Conservation (phyloP, 129 eudicot species). For the Centrapalus pauciflorus region DNA sequence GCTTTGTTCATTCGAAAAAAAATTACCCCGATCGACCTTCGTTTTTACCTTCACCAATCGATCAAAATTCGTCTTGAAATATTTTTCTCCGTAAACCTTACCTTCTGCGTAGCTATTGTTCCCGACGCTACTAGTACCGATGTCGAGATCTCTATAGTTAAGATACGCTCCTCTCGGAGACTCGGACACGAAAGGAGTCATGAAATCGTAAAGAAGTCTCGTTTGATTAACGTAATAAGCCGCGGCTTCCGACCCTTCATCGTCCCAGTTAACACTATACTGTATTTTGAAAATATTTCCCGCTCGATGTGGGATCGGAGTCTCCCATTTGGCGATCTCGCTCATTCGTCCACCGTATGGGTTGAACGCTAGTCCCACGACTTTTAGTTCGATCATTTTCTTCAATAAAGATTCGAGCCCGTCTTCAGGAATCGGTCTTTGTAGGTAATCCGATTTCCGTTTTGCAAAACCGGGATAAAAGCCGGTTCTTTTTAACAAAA, state of each 20-base stretch:
- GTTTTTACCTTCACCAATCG: slow-evolving; percentile 37
- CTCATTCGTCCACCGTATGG: slow-evolving; percentile 47
- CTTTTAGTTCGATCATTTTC: slow-evolving; percentile 25
- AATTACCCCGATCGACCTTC: slow-evolving; percentile 28
- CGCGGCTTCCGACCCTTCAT: slow-evolving; percentile 13
- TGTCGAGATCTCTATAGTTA: slow-evolving; percentile 37
- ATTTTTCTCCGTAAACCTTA: slow-evolving; percentile 33
- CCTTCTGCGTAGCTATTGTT: slow-evolving; percentile 29
- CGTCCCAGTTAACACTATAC: slow-evolving; percentile 34
- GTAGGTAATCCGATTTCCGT: slow-evolving; percentile 37
- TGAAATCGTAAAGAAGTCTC: slow-evolving; percentile 22
- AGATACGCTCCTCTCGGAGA: slow-evolving; percentile 32
- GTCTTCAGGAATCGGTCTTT: slow-evolving; percentile 22
- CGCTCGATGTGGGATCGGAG: slow-evolving; percentile 40
- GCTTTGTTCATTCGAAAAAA: slow-evolving; percentile 43
- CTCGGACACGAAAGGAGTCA: slow-evolving; percentile 39
- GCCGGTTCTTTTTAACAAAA: slow-evolving; percentile 22
- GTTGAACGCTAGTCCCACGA: slow-evolving; percentile 21
- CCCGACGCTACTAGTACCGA: slow-evolving; percentile 29
- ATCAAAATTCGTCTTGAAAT: slow-evolving; percentile 37
- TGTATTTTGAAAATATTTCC: slow-evolving; percentile 36
- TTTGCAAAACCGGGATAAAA: slow-evolving; percentile 8
- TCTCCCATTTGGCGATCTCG: slow-evolving; percentile 30
- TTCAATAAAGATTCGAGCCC: slow-evolving; percentile 22
- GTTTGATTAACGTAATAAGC: slow-evolving; percentile 28